Evolutionary conservation across 2,329 filamentous ascomycete species (phyloP), one percentile per base, ranked within the genome.

Genomic region (Aureobasidium mangrovei): DNA sequence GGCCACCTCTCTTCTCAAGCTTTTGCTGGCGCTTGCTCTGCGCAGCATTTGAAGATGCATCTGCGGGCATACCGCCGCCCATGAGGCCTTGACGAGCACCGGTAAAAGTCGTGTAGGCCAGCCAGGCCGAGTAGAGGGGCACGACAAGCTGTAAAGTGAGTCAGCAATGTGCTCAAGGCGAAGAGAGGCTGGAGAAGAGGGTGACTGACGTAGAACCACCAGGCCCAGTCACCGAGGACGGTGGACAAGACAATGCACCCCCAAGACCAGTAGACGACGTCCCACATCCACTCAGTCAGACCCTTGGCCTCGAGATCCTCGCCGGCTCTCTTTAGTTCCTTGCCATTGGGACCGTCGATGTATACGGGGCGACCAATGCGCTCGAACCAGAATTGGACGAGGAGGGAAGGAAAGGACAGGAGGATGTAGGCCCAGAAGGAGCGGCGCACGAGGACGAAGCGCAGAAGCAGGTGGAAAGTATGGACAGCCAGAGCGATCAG

Each of bases 241-340:
- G 85, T 78, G 10, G 85, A 90, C n/a, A 85, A 69, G 7, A 84
- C 71, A 39, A 88, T 74, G 53, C 84, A 86, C 8, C 81, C 83
- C 84, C 91, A 96, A 0, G 90, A 96, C 74, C 95, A 89, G 81
- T 95, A 97, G 52, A 95, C 76, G 47, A 95, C 81, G 72, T 98
- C 93, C 79, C 95, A 98, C 86, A 97, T 88, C 76, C 94, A 97
- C 72, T 96, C 93, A 8, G 91, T 97, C 74, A 98, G 73, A 4
- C 93, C 93, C 33, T 85, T 80, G 7, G 89, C 88, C 52, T 86
- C 83, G 49, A 98, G 80, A 69, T 98, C 93, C 68, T 97, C 91
- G 41, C 93, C 91, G 0, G 88, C 76, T 32, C 79, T 82, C 67
- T 81, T 83, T 58, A 97, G 76, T n/a, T 84, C 77, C 10, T 77